Base-by-base conservation (phyloP, 2,329 filamentous ascomycete genomes). In the Curvularia hawaiiensis region DNA sequence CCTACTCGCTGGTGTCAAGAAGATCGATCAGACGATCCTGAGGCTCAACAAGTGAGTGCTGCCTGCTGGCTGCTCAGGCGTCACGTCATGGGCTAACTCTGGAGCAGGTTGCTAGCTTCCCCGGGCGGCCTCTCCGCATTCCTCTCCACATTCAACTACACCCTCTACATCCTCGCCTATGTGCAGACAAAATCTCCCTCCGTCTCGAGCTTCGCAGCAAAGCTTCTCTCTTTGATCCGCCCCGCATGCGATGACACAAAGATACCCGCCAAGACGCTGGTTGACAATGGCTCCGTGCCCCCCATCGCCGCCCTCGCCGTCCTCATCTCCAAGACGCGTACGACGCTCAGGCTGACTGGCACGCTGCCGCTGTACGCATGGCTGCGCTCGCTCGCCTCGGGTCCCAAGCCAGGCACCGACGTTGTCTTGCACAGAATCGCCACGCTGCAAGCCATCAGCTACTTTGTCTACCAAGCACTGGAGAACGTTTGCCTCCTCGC, bases 71-170 rank as follows among this genome's bases (percentile, higher is more conserved):
- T 8, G 28, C 5, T 11, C 10, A 31, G 5, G 2, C 1, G 8
- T 22, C 31, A 20, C 38, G 45, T 26, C 45, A 31, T 30, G 24
- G 49, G 47, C 56, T 59, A 53, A 62, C 38, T 31, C 30, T 18
- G 44, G 24, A 35, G 55, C 52, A 80, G 79, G 69, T 68, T 80
- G 26, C 72, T 80, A 48, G 76, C 77, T 55, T 74, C 70, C 44
- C 79, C 79, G 20, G 78, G 79, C 68, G 79, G 79, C 44, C 73
- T 79, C 62, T 75, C 72, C 60, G 65, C 78, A 22, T 78, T 79
- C 71, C 78, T 80, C 65, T 79, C 78, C 48, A 80, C 78, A 46
- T 74, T 79, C 70, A 80, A 80, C 69, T 80, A 80, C 70, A 73
- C 74, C 50, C 75, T 80, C 63, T 80, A 80, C 68, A 73, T 80